These are phyloP conservation scores for Phaeoacremonium minimum DNA, from an alignment of 2,329 filamentous ascomycete genomes.

Conservation along the genomic window DNA sequence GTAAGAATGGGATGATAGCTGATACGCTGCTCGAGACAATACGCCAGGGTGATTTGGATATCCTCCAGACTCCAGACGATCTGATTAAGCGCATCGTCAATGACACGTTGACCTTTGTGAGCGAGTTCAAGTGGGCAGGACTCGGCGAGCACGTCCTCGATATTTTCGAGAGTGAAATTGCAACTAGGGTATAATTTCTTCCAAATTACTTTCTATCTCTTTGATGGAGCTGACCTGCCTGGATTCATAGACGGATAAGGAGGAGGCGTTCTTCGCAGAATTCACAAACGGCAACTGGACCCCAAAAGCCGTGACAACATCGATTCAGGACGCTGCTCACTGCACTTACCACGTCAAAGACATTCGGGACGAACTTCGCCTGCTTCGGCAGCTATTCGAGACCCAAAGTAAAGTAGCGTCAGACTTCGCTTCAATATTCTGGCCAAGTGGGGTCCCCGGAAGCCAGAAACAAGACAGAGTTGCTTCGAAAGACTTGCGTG, in stretches of 20 bases:
- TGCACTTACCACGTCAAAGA: slow-evolving; percentile 6
- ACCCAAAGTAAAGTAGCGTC: slow-evolving; percentile 7
- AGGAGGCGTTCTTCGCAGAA: not conserved
- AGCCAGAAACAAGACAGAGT: too few species aligned
- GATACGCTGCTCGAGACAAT: slow-evolving; percentile 12
- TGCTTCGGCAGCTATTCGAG: slow-evolving; percentile 8
- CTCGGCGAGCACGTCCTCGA: slow-evolving; percentile 11
- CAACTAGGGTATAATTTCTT: slow-evolving; percentile 3
- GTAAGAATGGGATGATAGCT: slow-evolving; percentile 5
- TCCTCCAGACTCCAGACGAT: slow-evolving; percentile 4
- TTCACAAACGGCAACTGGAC: not conserved
- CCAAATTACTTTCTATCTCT: not conserved
- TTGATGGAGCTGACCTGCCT: not conserved
- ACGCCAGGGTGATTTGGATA: slow-evolving; percentile 8
- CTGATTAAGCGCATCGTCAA: slow-evolving; percentile 8
- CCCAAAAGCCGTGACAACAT: not conserved
- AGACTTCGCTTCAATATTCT: slow-evolving; percentile 8
- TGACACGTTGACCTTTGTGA: slow-evolving; percentile 6
- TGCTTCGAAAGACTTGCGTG: not conserved
- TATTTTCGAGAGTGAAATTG: slow-evolving; percentile 9
- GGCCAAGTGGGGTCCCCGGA: too few species aligned
- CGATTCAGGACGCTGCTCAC: slow-evolving; percentile 4
- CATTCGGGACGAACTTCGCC: slow-evolving; percentile 9
- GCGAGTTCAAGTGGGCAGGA: slow-evolving; percentile 11
- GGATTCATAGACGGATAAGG: not conserved